A percentile compares a stretch with the other conserved stretches of the same genome.
Evolutionary conservation across 139 green algal genomes (phyloP).

Genomic region (Tetratostichococcus sp.): DNA sequence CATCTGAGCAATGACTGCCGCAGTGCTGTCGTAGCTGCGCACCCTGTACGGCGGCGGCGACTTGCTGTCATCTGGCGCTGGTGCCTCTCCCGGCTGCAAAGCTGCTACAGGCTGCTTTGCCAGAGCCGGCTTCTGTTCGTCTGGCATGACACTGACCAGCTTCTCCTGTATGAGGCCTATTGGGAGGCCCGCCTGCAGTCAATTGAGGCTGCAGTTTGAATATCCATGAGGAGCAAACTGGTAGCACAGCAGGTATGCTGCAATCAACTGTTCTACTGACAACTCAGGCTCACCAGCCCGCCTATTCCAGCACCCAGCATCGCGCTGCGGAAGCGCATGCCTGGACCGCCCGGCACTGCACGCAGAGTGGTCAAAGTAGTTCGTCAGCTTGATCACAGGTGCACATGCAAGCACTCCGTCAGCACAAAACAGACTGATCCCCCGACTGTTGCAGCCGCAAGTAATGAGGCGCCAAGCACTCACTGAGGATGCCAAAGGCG

Average conservation of each 20-base stretch:
- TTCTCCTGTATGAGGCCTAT: not conserved
- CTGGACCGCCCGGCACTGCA: constrained; percentile 13
- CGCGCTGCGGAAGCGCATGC: not conserved
- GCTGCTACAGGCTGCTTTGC: not conserved
- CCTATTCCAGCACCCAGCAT: constrained; percentile 28
- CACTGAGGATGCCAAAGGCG: constrained; percentile 10
- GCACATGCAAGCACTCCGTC: too few relatives aligned
- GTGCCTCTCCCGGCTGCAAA: not conserved
- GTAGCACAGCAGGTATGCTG: too few relatives aligned
- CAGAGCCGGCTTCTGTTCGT: not conserved
- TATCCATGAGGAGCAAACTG: too few relatives aligned
- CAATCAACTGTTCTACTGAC: too few relatives aligned
- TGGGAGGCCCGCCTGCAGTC: not conserved
- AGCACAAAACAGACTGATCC: too few relatives aligned
- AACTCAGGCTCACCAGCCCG: constrained; percentile 7
- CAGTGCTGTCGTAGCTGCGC: constrained; percentile 13
- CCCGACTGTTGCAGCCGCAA: too few relatives aligned
- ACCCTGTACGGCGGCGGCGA: not conserved
- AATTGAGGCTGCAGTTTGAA: too few relatives aligned
- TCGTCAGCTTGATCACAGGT: not conserved
- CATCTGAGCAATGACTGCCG: constrained; percentile 18
- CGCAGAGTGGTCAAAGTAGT: not conserved
- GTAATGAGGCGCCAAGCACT: not conserved
- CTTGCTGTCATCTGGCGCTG: not conserved
- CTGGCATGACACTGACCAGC: constrained; percentile 8